These are phyloP conservation scores for Ottelia alismoides DNA, from an alignment of 106 monocot genomes.

Conservation along the genomic window DNA sequence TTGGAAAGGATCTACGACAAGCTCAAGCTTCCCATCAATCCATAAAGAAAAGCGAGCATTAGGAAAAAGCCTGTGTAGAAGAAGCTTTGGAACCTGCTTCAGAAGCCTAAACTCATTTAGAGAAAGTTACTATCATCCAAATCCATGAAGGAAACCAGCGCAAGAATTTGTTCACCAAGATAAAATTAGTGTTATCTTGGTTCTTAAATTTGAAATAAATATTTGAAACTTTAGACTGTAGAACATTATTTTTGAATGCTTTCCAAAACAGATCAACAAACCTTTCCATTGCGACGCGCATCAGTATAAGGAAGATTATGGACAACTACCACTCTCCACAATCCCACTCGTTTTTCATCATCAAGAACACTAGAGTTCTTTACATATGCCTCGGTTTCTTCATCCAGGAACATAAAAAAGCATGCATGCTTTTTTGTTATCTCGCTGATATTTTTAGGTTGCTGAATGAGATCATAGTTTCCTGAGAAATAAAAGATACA, in stretches of 20 bases:
- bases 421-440: constrained; percentile 9
- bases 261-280: too few species aligned
- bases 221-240: too few species aligned
- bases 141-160: too few species aligned
- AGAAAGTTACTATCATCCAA: too few species aligned
- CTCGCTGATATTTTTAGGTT: constrained; percentile 19
- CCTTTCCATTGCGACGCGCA: constrained; percentile 47
- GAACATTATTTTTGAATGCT: too few species aligned
- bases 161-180: too few species aligned
- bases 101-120: too few species aligned
- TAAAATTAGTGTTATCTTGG: too few species aligned
- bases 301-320: constrained; percentile 42
- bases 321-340: constrained; percentile 48
- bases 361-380: constrained; percentile 14
- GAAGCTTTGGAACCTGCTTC: constrained; percentile 62
- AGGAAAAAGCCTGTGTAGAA: constrained; percentile 47
- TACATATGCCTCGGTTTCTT: constrained; percentile 19
- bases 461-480: constrained; percentile 24
- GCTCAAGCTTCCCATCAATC: constrained; percentile 68
- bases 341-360: constrained; percentile 19
- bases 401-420: constrained; percentile 31
- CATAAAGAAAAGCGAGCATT: constrained; percentile 46
- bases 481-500: constrained; percentile 10
- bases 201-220: too few species aligned
- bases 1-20: constrained; percentile 48